Base-by-base conservation (phyloP, 768 basidiomycete genomes). In the Royoungia palumana region DNA sequence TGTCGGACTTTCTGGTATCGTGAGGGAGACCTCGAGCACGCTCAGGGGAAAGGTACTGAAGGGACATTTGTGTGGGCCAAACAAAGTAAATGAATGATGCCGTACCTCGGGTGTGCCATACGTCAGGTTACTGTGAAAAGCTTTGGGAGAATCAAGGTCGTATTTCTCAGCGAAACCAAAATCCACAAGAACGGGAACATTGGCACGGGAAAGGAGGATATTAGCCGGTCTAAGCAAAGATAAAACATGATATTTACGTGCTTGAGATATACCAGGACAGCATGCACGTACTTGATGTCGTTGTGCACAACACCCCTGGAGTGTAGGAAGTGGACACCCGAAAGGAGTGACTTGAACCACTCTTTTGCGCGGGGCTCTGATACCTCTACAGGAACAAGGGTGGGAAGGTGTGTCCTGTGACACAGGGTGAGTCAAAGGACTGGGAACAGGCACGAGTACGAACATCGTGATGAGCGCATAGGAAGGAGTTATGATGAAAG, bases 151-250 rank as follows among this genome's bases (percentile, higher is more conserved):
- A 1, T 70, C 65, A 36, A 77, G 60, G 54, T 90, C 85, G 62
- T 94, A 94, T 55, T 81, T 82, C 61, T 95, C 89, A 2, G 95
- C 92, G 58, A 98, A 99, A 1, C 96, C 95, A 60, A 96, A 99
- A 68, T 98, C 96, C 32, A 96, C 87, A 4, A 98, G 79, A 4
- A 96, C 87, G 1, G 93, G 91, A 2, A 93, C 72, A 59, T 85
- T 85, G 55, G 83, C 76, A 46, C 72, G 69, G 1, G 89, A 88
- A 39, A 99, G 75, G 2, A 99, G 78, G 57, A 99, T 92, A 62
- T 99, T 99, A 14, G 93, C 90, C 1, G 93, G 93, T 59, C 91
- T 94, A 54, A 13, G 9, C 24, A 30, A 30, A 32, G 24, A 20
- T 6, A 49, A 24, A 51, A 35, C 20, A 20, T 44, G 36, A 14